phyloP scores from a whole-genome alignment of 768 basidiomycete genomes.

The Auricularia heimuer region DNA sequence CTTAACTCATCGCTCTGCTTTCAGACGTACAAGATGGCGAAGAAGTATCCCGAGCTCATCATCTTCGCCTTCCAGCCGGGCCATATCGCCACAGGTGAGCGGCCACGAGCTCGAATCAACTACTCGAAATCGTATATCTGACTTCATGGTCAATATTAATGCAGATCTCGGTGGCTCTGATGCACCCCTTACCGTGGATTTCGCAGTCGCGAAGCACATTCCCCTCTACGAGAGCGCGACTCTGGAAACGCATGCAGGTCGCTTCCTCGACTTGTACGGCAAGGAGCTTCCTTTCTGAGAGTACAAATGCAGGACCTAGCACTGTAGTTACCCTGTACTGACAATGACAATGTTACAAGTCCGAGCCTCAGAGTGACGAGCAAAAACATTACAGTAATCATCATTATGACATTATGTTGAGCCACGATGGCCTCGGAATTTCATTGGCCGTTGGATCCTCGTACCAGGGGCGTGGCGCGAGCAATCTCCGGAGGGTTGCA shows the following conservation, averaged over 20 bases:
- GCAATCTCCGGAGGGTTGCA: too few relatives aligned
- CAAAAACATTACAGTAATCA: too few relatives aligned
- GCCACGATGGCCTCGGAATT: too few relatives aligned
- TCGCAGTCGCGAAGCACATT: not conserved
- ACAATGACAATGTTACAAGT: too few relatives aligned
- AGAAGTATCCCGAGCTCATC: constrained; percentile 24
- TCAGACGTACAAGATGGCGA: constrained; percentile 30
- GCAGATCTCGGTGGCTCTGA: not conserved
- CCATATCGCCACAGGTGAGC: constrained; percentile 30
- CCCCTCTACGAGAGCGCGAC: not conserved
- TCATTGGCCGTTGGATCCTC: too few relatives aligned
- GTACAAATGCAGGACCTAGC: too few relatives aligned
- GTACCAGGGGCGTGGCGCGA: too few relatives aligned
- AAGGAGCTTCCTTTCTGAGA: not conserved
- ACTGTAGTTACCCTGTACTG: too few relatives aligned
- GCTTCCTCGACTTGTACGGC: not conserved
- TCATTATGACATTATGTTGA: too few relatives aligned
- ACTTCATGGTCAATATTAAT: not conserved
- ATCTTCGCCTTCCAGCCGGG: constrained; percentile 27
- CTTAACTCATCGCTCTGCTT: not conserved
- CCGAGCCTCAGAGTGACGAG: too few relatives aligned
- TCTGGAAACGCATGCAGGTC: not conserved
- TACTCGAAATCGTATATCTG: not conserved
- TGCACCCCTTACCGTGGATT: not conserved
- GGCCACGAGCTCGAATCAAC: not conserved